These are phyloP conservation scores for Fraxinus pennsylvanica DNA, from an alignment of 257 asterid genomes.

Conservation along the genomic window DNA sequence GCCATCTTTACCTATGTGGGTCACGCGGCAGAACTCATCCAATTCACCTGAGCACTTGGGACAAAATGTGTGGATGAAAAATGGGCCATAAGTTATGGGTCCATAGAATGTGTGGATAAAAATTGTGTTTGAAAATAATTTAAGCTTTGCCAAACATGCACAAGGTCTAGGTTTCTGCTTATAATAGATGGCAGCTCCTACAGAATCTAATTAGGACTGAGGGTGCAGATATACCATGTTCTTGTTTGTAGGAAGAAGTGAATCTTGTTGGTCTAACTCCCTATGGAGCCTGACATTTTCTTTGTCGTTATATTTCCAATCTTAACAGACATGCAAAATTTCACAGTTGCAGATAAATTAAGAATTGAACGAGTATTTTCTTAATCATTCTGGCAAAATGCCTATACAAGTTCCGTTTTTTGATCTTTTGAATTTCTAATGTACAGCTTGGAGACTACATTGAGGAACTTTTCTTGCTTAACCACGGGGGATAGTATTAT, in stretches of 20 bases:
- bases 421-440: slow-evolving; percentile 18
- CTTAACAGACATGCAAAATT: not conserved
- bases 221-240: not conserved
- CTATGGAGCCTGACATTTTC: not conserved
- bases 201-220: not conserved
- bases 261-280: not conserved
- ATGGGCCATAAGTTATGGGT: too few relatives aligned
- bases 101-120: too few relatives aligned
- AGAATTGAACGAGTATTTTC: not conserved
- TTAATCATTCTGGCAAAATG: slow-evolving; percentile 5
- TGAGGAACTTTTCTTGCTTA: slow-evolving; percentile 96
- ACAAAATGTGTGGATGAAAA: too few relatives aligned
- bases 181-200: not conserved
- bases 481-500: slow-evolving; percentile 95
- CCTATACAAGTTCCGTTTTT: not conserved
- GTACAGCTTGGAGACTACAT: slow-evolving; percentile 92
- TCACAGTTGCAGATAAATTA: not conserved
- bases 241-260: not conserved
- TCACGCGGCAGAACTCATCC: too few relatives aligned
- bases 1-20: too few relatives aligned
- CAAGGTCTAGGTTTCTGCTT: not conserved
- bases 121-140: too few relatives aligned
- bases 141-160: too few relatives aligned
- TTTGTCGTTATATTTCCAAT: not conserved
- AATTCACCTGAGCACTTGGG: too few relatives aligned